Base-by-base conservation (phyloP, 2,329 filamentous ascomycete genomes). In the Emmonsia crescens region DNA sequence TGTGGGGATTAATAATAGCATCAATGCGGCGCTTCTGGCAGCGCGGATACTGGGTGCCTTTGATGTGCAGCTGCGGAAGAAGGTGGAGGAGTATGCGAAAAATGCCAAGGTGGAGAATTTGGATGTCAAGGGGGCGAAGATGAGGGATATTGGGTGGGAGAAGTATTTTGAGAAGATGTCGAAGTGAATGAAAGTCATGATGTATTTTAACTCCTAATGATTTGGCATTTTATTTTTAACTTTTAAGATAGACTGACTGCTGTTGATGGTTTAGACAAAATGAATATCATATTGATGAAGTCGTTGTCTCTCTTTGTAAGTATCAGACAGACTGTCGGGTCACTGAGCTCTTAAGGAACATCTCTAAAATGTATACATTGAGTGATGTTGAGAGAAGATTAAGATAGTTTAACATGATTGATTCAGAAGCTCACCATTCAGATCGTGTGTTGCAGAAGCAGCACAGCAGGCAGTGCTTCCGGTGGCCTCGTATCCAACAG, bases 1-100 rank as follows among this genome's bases (percentile, higher is more conserved):
- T 0, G 87, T 92, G 3, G 88, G 85, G 12, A 90, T 91, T 73
- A 89, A 90, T 74, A 91, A 91, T 75, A 88, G 86, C 29, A 87
- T 87, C 61, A 92, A 91, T 68, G 89, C 89, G 0, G 88, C 85
- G 0, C 77, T 91, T 21, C 75, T 90, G n/a, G 88, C 88, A 0
- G 81, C 87, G 24, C 78, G 87, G 21, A 87, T 90, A 40, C 72
- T 91, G 3, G 86, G 86, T 3, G 74, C 82, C 3, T 75, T 73
- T 64, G 76, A 78, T 63, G 70, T 72, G 0, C 63, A 66, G 38
- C 69, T 78, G 55, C 75, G 76, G 65, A 69, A 69, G 58, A 77
- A 76, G 69, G 72, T 78, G 12, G 75, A 77, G 65, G 68, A 71
- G 40, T 78, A 79, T 64, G 75, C 76, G 5, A 72, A 75, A 65